Conservation (phyloP, 2,329 filamentous ascomycete genomes). For the Paecilomyces sp. region DNA sequence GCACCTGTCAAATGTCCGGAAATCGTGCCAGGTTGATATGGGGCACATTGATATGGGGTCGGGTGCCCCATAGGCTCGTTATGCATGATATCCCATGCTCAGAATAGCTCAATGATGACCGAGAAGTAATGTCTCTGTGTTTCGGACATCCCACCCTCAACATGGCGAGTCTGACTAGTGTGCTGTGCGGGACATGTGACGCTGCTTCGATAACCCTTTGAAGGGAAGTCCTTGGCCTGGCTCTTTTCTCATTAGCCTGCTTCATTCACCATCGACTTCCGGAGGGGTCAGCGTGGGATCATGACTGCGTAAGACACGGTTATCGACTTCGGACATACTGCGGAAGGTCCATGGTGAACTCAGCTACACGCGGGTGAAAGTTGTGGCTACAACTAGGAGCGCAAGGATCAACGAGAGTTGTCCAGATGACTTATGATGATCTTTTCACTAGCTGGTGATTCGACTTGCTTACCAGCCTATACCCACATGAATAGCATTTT, state of each 20-base stretch:
- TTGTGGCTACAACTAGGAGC: background rate
- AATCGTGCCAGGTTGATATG: slow-evolving; percentile 30
- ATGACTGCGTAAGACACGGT: slow-evolving; percentile 44
- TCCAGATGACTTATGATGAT: no score
- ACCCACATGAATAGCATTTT: no score
- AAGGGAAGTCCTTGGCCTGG: slow-evolving; percentile 39
- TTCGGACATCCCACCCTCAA: slow-evolving; percentile 57
- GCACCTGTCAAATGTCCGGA: slow-evolving; percentile 59
- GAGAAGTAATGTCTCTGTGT: slow-evolving; percentile 68
- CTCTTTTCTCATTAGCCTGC: background rate
- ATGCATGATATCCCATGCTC: slow-evolving; percentile 60
- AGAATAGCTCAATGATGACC: slow-evolving; percentile 68
- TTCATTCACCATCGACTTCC: slow-evolving; percentile 16
- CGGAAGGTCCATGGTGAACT: slow-evolving; percentile 47
- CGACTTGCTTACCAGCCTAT: no score
- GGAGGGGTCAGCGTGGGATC: slow-evolving; percentile 68
- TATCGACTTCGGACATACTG: slow-evolving; percentile 42
- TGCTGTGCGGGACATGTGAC: slow-evolving; percentile 54
- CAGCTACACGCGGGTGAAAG: slow-evolving; percentile 48
- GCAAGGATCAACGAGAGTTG: no score
- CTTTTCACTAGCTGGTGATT: no score
- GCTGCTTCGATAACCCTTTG: slow-evolving; percentile 58
- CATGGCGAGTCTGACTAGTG: slow-evolving; percentile 55
- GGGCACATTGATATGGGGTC: no score
- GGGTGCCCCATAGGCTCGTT: slow-evolving; percentile 50